Base-by-base conservation (phyloP, 2,329 filamentous ascomycete species). In the Cladophialophora psammophila region DNA sequence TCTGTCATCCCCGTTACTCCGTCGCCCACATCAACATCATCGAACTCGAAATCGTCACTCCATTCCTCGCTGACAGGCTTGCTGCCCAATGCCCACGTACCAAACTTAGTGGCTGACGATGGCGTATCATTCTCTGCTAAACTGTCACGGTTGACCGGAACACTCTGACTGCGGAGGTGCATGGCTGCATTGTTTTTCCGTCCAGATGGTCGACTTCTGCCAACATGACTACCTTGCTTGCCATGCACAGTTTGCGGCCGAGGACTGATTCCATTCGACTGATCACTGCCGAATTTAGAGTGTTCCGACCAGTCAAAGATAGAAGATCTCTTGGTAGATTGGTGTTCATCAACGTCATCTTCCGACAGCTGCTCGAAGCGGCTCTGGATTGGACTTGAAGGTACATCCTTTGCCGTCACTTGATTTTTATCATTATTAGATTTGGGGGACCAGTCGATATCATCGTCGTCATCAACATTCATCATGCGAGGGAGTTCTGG, bases 1-100 rank as follows among this genome's bases (percentile, higher is more conserved):
- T 53, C 60, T 40, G 59, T 56, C n/a, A n/a, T 36, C 20, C 60
- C 57, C 10, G 42, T n/a, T 5, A 52, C 31, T 31, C 73, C 72
- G 36, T 75, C 71, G 2, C 62, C 52, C 38, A 85, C 82, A 32
- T 82, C 78, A 12, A 79, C 75, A 56, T 88, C 86, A 26, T 85
- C 85, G 75, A 90, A 89, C 64, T 89, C 87, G 72, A 90, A 90
- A 73, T 90, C 88, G 61, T 87, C 87, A 72, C 90, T 88, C 88
- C 88, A 90, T 74, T 90, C 88, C 74, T 90, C 88, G 31, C 85
- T 89, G 26, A 88, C 86, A 55, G 85, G 87, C 73, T 90, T 90
- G 75, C 83, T 88, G 18, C 88, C 87, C 35, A 89, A 80, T n/a
- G 86, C 86, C 87, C 88, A 90, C 3, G 88, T 88, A 48, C 86